A percentile compares a stretch with the other conserved stretches of the same genome.
Evolutionary conservation across 768 basidiomycete species (phyloP).

Genomic region (Leucocoprinus sp.): DNA sequence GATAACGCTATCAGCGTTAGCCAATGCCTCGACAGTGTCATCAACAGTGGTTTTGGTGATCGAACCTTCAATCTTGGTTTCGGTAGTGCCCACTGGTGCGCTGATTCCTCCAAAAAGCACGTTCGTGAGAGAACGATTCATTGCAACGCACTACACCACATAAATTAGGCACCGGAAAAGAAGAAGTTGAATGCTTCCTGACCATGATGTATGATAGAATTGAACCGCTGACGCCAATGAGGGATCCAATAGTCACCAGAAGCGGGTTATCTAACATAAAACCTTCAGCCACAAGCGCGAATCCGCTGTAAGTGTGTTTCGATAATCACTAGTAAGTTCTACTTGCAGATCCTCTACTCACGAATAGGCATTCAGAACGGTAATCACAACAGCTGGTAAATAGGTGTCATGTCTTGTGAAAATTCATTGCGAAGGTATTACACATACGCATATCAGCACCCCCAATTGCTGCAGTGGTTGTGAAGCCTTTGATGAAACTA

Average conservation of each 20-base stretch:
- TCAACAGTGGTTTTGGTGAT: constrained; percentile 75
- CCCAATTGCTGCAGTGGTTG: constrained; percentile 86
- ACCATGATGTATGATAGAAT: constrained; percentile 94
- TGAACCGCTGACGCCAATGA: constrained; percentile 86
- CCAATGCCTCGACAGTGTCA: constrained; percentile 70
- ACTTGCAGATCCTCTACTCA: constrained; percentile 18
- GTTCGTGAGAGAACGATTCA: constrained; percentile 82
- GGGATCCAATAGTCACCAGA: constrained; percentile 73
- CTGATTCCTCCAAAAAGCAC: constrained; percentile 85
- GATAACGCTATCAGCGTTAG: constrained; percentile 79
- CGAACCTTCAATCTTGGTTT: constrained; percentile 73
- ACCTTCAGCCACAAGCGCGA: constrained; percentile 86
- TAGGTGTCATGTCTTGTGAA: constrained; percentile 2
- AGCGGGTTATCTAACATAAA: constrained; percentile 88
- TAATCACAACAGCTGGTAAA: constrained; percentile 73
- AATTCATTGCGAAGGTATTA: constrained; percentile 4
- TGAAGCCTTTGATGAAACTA: constrained; percentile 81
- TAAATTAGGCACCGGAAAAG: background rate
- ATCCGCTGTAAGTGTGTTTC: constrained; percentile 36
- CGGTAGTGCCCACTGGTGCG: constrained; percentile 38
- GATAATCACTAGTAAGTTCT: background rate
- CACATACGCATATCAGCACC: constrained; percentile 88
- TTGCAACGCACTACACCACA: constrained; percentile 67
- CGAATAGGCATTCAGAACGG: constrained; percentile 86
- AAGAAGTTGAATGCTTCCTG: constrained; percentile 14